Base-by-base conservation (phyloP, 331 rosid genomes). In the Cydonia oblonga region DNA sequence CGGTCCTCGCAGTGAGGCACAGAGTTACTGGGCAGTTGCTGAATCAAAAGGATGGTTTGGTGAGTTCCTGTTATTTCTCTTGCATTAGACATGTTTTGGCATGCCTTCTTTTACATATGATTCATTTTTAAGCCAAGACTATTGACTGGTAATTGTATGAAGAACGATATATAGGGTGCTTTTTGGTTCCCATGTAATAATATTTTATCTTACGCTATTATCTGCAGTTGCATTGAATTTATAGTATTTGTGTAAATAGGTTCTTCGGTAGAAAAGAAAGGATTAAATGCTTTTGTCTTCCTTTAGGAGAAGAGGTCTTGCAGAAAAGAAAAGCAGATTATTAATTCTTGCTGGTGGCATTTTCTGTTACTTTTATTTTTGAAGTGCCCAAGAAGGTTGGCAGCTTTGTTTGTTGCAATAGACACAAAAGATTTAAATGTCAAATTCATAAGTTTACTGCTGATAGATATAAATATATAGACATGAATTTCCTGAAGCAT, bases 21-120 rank as follows among this genome's bases (percentile, higher is more conserved):
- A 93, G 86, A 93, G 98, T 81, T 93, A 89, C 80, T 93, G 97
- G 95, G 93, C 91, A 54, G 96, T 90, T 51, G 95, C 97, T 6
- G 96, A 91, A 77, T 81, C 82, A 6, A 86, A 85, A 81, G 82
- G 82, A 83, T 93, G 98, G 98, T 91, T 91, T 80, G 97, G 98
- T 91, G 80, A 82, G 93, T 83, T 64, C 53, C 67, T 76, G 22
- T 24, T 25, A 54, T 78, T 73, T 78, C 33, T 73, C 57, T 16
- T 53, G 9, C 64, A 29, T 76, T 29, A n/a, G 25, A n/a, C 61
- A 3, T 46, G 9, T 32, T 60, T 76, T 74, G 62, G 29, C 10
- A 23, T 40, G 23, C 72, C 18, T 68, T 32, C 9, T 23, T 44
- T 60, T 53, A 14, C 26, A 26, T 42, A 9, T 63, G 64, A 71